Percentiles rank a stretch among this genome's conserved stretches.
phyloP scores from a whole-genome alignment of 73 alveolate genomes.

The Breviolum minutum region DNA sequence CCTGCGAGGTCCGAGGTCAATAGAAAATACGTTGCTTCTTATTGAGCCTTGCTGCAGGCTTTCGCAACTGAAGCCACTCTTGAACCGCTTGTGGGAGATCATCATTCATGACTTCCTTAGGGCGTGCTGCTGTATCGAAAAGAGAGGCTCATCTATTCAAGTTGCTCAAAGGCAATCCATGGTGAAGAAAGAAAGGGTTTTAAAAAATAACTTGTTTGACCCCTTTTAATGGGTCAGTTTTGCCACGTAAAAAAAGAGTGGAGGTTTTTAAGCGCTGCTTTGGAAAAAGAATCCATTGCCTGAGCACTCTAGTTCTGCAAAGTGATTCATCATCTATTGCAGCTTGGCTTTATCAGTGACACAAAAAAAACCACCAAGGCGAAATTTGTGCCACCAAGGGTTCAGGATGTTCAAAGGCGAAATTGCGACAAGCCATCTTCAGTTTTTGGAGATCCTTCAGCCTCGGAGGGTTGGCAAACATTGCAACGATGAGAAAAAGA shows the following conservation, averaged over 20 bases:
- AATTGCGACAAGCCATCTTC: conserved; percentile 37
- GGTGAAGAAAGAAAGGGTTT: too few species aligned
- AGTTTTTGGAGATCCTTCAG: conserved; percentile 14
- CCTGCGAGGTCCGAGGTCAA: neutral
- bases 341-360: too few species aligned
- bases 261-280: too few species aligned
- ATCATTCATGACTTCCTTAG: conserved; percentile 15
- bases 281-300: too few species aligned
- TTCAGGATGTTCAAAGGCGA: conserved; percentile 28
- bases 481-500: too few species aligned
- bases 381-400: too few species aligned
- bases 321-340: too few species aligned
- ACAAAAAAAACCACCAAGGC: too few species aligned
- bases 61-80: conserved; percentile 31
- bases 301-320: too few species aligned
- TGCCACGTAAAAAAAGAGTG: too few species aligned
- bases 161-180: neutral
- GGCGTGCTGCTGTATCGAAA: neutral
- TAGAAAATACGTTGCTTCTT: conserved; percentile 45
- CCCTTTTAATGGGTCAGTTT: too few species aligned
- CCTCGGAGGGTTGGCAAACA: neutral
- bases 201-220: too few species aligned
- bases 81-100: conserved; percentile 23
- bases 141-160: neutral
- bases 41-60: neutral